These are phyloP conservation scores for Acacia confusa DNA, from an alignment of 306 rosid genomes.

Conservation along the genomic window DNA sequence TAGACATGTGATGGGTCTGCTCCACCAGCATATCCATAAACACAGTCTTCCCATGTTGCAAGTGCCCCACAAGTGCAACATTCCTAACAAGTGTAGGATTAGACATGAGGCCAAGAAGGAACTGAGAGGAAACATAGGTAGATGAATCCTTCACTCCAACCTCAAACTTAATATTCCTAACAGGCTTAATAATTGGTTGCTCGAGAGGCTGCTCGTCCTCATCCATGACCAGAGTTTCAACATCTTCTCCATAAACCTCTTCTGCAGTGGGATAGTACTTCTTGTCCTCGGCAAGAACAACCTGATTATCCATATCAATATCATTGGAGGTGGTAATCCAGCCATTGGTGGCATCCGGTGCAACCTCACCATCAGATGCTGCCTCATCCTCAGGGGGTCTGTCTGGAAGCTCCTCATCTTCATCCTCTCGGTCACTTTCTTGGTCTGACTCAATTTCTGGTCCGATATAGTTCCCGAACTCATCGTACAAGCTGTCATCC, in stretches of 20 bases:
- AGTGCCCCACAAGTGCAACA: constrained; percentile 88
- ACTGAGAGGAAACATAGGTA: constrained; percentile 78
- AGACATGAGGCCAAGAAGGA: constrained; percentile 89
- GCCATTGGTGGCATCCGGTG: constrained; percentile 48
- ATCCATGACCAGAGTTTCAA: constrained; percentile 95
- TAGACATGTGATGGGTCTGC: constrained; percentile 95
- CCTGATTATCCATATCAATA: constrained; percentile 78
- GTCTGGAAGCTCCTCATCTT: constrained; percentile 62
- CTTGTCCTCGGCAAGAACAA: constrained; percentile 93
- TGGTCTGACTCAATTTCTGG: constrained; percentile 93
- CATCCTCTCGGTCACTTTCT: constrained; percentile 79
- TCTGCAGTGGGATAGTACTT: constrained; percentile 95
- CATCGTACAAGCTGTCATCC: constrained; percentile 96
- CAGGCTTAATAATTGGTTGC: constrained; percentile 79
- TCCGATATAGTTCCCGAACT: constrained; percentile 97
- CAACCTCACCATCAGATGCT: constrained; percentile 61
- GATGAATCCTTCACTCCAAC: constrained; percentile 98
- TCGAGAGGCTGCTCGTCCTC: constrained; percentile 91
- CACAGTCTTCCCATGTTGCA: constrained; percentile 96
- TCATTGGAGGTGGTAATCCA: constrained; percentile 76
- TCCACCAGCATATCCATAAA: constrained; percentile 98
- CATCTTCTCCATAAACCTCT: constrained; percentile 95
- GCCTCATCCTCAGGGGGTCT: constrained; percentile 47
- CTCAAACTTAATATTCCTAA: constrained; percentile 76
- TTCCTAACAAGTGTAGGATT: constrained; percentile 79